Evolutionary conservation across 164 flowering plant genomes (phyloP), one percentile per base, ranked within the genome.

Genomic region (Annona cherimola): DNA sequence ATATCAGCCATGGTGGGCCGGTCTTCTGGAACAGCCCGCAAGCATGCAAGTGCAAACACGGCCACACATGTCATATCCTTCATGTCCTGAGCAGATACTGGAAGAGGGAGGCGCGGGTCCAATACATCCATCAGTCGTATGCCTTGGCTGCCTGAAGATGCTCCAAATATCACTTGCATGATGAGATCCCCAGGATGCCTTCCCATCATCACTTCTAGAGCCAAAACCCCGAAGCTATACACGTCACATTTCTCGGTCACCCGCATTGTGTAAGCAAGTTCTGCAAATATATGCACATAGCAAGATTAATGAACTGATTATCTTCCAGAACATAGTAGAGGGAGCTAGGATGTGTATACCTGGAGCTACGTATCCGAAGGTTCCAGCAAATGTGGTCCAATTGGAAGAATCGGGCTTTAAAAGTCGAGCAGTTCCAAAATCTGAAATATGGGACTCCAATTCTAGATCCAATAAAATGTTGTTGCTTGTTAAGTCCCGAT

Each of bases 191-290:
- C 19, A 42, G 66, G 26, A 62, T 61, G 72, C 40, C 46, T 70
- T n/a, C 72, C 66, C 72, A 70, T 44, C 11, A 60, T 62, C 6
- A 70, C 41, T 70, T 71, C 77, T 11, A 75, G 42, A 45, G 74
- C 70, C 2, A 75, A 35, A 1, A 75, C 74, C 39, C 78, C 72
- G 19, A 76, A 76, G 65, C 78, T 71, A 50, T 67, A 76, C 2
- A 76, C 75, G 43, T 76, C 72, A 9, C 57, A 19, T 61, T 70
- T 70, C 54, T 42, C 41, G 11, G 72, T 70, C 41, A 70, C 66
- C 20, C 42, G 43, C 70, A 68, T 62, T 46, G 72, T 71, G 5
- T 41, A 67, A 0, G 75, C 78, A 6, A 76, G 75, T 61, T 70
- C 72, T 70, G 65, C 65, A 60, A 26, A 26, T 26, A 26, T 26